Evolutionary conservation across 2,329 filamentous ascomycete species (phyloP).

Genomic region (Lasiodiplodia gonubiensis): DNA sequence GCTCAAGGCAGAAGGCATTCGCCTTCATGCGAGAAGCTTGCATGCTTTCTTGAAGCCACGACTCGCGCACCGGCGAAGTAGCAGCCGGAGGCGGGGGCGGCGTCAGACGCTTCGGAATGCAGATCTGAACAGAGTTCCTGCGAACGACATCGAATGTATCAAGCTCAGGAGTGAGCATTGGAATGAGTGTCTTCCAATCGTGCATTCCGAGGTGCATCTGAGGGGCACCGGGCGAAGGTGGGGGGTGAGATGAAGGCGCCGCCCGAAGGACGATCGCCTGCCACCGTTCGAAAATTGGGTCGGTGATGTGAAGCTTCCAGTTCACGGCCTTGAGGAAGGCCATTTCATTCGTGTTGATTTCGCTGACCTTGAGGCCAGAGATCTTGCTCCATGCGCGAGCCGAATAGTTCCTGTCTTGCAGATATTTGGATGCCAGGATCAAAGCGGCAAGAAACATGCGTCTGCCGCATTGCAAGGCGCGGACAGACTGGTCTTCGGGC

Average conservation of each 20-base stretch:
- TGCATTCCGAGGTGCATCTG: constrained; percentile 38
- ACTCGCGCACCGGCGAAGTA: constrained; percentile 33
- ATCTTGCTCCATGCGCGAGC: constrained; percentile 99
- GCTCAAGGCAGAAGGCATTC: constrained; percentile 58
- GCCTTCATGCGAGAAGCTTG: constrained; percentile 49
- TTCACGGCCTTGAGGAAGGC: constrained; percentile 87
- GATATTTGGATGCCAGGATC: constrained; percentile 95
- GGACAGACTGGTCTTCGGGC: constrained; percentile 72
- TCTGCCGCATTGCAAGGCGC: constrained; percentile 90
- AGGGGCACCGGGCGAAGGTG: constrained; percentile 45
- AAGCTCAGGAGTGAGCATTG: constrained; percentile 62
- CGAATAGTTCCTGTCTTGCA: constrained; percentile 97
- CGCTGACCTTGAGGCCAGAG: constrained; percentile 87
- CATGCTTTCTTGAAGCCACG: constrained; percentile 46
- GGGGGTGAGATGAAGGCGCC: constrained; percentile 40
- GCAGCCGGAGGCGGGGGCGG: constrained; percentile 36
- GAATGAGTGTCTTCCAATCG: constrained; percentile 58
- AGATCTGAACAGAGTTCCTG: constrained; percentile 18
- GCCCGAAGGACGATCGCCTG: constrained; percentile 81
- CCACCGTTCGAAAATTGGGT: constrained; percentile 89
- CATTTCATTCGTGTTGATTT: constrained; percentile 98
- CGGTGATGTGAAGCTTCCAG: constrained; percentile 94
- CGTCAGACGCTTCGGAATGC: constrained; percentile 34
- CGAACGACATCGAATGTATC: constrained; percentile 51
- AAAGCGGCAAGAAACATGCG: constrained; percentile 96